Evolutionary conservation across 495 filamentous ascomycete species (phyloP).

Genomic region (Hyaloscypha finlandica): DNA sequence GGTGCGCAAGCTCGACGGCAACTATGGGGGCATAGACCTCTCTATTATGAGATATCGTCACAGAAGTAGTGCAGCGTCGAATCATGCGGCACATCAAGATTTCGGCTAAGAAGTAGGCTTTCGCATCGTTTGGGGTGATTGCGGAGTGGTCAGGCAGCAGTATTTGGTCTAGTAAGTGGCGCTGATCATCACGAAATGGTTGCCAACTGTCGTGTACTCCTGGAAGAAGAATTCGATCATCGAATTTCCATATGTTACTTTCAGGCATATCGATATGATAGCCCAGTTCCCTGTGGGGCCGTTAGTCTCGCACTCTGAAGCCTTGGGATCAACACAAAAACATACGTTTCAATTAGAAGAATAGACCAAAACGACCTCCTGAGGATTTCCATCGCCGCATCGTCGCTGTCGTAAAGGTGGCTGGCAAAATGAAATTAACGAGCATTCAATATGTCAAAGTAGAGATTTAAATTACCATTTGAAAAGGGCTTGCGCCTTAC

Average conservation of each 20-base stretch:
- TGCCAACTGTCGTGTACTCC: slow-evolving; percentile 12
- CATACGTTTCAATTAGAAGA: slow-evolving; percentile 22
- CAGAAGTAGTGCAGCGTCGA: slow-evolving; percentile 21
- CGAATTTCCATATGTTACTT: slow-evolving; percentile 26
- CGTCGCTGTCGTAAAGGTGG: background rate
- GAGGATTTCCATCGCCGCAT: slow-evolving; percentile 8
- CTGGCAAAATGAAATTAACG: background rate
- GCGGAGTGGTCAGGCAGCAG: background rate
- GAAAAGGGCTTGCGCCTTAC: slow-evolving; percentile 21
- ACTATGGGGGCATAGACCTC: slow-evolving; percentile 19
- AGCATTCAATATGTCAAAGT: background rate
- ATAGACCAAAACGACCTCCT: slow-evolving; percentile 21
- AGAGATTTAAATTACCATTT: slow-evolving; percentile 16
- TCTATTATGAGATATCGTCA: slow-evolving; percentile 12
- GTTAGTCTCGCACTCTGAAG: background rate
- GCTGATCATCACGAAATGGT: slow-evolving; percentile 16
- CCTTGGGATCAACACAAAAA: background rate
- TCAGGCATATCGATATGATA: slow-evolving; percentile 28
- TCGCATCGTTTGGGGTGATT: slow-evolving; percentile 2
- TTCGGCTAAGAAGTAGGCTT: slow-evolving; percentile 23
- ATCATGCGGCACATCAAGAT: slow-evolving; percentile 24
- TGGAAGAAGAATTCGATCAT: slow-evolving; percentile 24
- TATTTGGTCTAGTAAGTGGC: background rate
- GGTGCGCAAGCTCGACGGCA: slow-evolving; percentile 16
- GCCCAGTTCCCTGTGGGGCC: slow-evolving; percentile 8